A percentile compares a stretch with the other conserved stretches of the same genome.
Evolutionary conservation across 2,329 filamentous ascomycete genomes (phyloP).

Genomic region (Penicillium sp.): DNA sequence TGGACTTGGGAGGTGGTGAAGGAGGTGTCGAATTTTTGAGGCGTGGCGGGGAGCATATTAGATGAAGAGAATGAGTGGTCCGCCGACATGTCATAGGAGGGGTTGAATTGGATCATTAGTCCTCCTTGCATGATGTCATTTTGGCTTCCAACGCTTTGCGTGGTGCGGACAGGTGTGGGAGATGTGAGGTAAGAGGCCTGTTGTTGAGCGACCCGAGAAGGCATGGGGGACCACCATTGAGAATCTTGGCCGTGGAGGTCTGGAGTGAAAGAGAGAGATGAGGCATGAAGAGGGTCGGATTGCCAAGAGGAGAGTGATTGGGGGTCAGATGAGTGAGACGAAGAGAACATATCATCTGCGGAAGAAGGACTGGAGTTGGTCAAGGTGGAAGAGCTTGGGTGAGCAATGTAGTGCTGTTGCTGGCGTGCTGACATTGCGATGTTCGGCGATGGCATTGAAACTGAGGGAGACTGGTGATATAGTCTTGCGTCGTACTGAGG

Average conservation of each 20-base stretch:
- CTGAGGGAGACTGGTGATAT: slow-evolving; percentile 36
- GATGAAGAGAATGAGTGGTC: slow-evolving; percentile 32
- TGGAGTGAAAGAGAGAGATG: slow-evolving; percentile 41
- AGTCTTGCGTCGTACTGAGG: slow-evolving; percentile 35
- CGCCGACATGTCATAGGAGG: slow-evolving; percentile 36
- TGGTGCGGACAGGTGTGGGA: slow-evolving; percentile 36
- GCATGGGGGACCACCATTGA: slow-evolving; percentile 46
- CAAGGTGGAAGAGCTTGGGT: slow-evolving; percentile 31
- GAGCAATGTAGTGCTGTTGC: slow-evolving; percentile 36
- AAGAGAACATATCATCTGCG: slow-evolving; percentile 41
- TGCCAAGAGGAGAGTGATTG: slow-evolving; percentile 45
- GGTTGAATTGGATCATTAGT: slow-evolving; percentile 43
- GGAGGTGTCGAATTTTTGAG: slow-evolving; percentile 29
- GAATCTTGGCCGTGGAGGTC: slow-evolving; percentile 40
- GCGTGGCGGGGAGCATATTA: slow-evolving; percentile 23
- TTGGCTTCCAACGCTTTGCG: slow-evolving; percentile 30
- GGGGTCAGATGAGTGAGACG: slow-evolving; percentile 41
- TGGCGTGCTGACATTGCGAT: slow-evolving; percentile 30
- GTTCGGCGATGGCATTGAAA: slow-evolving; percentile 37
- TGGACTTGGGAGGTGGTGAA: slow-evolving; percentile 33
- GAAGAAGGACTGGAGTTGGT: slow-evolving; percentile 38
- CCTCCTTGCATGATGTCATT: slow-evolving; percentile 41
- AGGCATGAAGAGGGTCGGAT: slow-evolving; percentile 39
- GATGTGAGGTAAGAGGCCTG: slow-evolving; percentile 39
- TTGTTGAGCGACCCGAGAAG: slow-evolving; percentile 36